Evolutionary conservation across 1,139 yeast species (phyloP).

Genomic region (Taiozyma sp.): DNA sequence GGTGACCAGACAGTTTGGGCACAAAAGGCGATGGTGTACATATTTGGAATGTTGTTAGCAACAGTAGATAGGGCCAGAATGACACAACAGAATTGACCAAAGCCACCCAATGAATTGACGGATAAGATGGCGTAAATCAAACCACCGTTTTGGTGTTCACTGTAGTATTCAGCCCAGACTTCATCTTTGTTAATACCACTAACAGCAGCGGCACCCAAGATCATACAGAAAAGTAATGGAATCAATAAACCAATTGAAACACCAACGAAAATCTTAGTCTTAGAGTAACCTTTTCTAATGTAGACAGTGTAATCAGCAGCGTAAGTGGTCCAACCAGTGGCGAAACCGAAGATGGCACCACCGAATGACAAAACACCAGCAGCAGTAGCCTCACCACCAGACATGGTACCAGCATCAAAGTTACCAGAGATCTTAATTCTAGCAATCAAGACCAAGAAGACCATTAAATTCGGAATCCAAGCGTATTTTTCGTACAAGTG

Average conservation of each 20-base stretch:
- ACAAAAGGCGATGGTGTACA: conserved; percentile 85
- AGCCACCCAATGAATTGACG: conserved; percentile 73
- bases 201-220: conserved; percentile 85
- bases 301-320: conserved; percentile 92
- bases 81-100: conserved; percentile 87
- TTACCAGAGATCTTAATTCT: conserved; percentile 64
- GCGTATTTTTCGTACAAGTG: conserved; percentile 82
- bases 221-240: conserved; percentile 71
- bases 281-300: conserved; percentile 61
- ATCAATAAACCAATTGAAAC: conserved; percentile 58
- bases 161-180: conserved; percentile 43
- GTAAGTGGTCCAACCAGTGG: conserved; percentile 93
- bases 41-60: conserved; percentile 87
- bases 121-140: conserved; percentile 73
- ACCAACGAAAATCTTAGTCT: conserved; percentile 55
- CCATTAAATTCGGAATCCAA: conserved; percentile 78
- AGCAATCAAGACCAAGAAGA: conserved; percentile 73
- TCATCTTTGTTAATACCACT: conserved; percentile 44
- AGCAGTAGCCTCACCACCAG: conserved; percentile 54
- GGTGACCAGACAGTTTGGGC: conserved; percentile 80
- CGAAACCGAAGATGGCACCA: conserved; percentile 81
- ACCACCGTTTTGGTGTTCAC: conserved; percentile 64
- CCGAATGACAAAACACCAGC: conserved; percentile 83
- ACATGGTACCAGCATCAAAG: conserved; percentile 42
- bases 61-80: conserved; percentile 76